Evolutionary conservation across 2,329 filamentous ascomycete genomes (phyloP), one percentile per base, ranked within the genome.

Genomic region (Basipetospora chlamydospora): DNA sequence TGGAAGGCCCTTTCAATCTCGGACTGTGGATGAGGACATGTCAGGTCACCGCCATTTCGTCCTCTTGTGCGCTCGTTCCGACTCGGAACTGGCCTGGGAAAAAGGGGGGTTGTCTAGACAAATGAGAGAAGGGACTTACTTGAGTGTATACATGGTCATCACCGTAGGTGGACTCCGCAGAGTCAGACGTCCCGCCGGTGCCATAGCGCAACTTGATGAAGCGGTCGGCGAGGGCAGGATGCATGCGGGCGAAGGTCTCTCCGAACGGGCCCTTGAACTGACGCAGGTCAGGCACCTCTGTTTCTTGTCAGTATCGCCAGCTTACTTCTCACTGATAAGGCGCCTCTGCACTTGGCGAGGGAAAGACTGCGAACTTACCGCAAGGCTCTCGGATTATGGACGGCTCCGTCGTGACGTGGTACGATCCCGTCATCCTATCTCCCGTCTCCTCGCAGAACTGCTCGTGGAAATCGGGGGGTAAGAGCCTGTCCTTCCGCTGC

Each of bases 341-440:
- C n/a, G n/a, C n/a, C n/a, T n/a, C n/a, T n/a, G n/a, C n/a, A n/a
- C n/a, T n/a, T n/a, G n/a, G n/a, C n/a, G n/a, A n/a, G 15, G 6
- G 11, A 20, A 18, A 23, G 15, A 11, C 17, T 20, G 4, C 22
- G 15, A 5, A 10, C 34, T 28, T 28, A 36, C 34, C 26, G 11
- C 25, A 26, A 28, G 34, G 34, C n/a, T 36, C 34, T 9, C 21
- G 15, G 12, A 36, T 12, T 13, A 29, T 21, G 15, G 34, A 36
- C 5, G 34, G 34, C 5, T 36, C 23, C 2, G 11, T 29, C 11
- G 34, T 15, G 13, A 36, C 26, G 16, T 17, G 5, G 26, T 36
- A 36, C n/a, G 25, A 28, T n/a, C 34, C 34, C 15, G 34, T 36
- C 25, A 36, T 16, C 10, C 16, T 20, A 10, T 36, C 34, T 26